Evolutionary conservation across 805 yeast genomes (phyloP), one percentile per base, ranked within the genome.

Genomic region (Brettanomyces sp.): DNA sequence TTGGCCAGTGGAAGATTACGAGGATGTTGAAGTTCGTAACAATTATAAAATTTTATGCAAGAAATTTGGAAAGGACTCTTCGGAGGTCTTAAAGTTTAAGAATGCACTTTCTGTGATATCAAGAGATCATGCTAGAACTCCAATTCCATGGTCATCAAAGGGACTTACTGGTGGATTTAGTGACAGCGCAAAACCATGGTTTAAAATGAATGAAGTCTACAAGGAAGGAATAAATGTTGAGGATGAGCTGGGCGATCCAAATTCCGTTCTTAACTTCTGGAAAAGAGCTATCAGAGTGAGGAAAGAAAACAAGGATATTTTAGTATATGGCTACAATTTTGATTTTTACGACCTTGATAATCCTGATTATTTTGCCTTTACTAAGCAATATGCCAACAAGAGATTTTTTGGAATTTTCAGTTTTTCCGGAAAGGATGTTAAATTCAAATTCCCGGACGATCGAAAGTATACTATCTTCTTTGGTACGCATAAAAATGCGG

Each of bases 1-100:
- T 37, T 76, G 79, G 79, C 64, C 66, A 21, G 61, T 76, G 45
- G 64, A 63, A 18, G 77, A 76, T 54, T 77, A 76, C 60, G 59
- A 65, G 50, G 83, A 77, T 54, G 69, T 77, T 49, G 70, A 72
- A 50, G 42, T 28, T n/a, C 33, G 22, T 5, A 25, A n/a, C n/a
- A 39, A 39, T n/a, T 39, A 39, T 28, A 13, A n/a, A 14, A 32
- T 39, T 13, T 13, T 39, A 23, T 11, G 18, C 7, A 13, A 24
- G 9, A 39, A 39, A 24, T 39, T 39, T 24, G 42, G 42, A 13
- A n/a, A 13, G 18, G 34, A 39, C 18, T 39, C 42, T 5, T 8
- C n/a, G 5, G 42, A 39, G 34, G 34, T 39, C 18, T 13, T 5
- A 11, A 28, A 24, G n/a, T 39, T 39, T n/a, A 32, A 25, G 7